Percentiles rank a stretch among this genome's conserved stretches.
Conservation (phyloP, 371 early-diverging fungal genomes). For the Rhizopus delemar region DNA sequence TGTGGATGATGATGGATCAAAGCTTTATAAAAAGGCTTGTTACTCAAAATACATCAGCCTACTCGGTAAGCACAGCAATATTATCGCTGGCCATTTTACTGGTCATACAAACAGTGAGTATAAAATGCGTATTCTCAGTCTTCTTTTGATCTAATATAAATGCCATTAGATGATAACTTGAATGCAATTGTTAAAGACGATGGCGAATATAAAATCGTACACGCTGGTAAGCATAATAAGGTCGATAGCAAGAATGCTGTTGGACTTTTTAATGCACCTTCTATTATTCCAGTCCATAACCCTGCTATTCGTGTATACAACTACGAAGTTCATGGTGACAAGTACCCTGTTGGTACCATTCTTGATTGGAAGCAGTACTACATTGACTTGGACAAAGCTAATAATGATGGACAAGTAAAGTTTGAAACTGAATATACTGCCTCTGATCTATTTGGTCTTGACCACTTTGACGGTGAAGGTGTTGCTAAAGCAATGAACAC, state of each 20-base stretch:
- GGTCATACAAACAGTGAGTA: slow-evolving; percentile 52
- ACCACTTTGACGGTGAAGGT: slow-evolving; percentile 31
- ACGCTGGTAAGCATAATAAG: neutral
- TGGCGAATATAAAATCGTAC: neutral
- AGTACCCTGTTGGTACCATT: slow-evolving; percentile 34
- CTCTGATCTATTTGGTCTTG: slow-evolving; percentile 38
- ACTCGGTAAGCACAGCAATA: slow-evolving; percentile 42
- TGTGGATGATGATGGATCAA: slow-evolving; percentile 30
- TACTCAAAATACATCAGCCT: slow-evolving; percentile 39
- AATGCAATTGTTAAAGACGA: slow-evolving; percentile 15
- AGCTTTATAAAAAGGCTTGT: slow-evolving; percentile 31
- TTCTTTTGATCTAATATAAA: neutral
- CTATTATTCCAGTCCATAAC: slow-evolving; percentile 54
- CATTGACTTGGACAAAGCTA: slow-evolving; percentile 46
- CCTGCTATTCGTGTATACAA: slow-evolving; percentile 56
- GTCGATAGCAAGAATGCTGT: slow-evolving; percentile 9
- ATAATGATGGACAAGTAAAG: slow-evolving; percentile 25
- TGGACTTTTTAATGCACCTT: slow-evolving; percentile 51
- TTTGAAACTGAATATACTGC: slow-evolving; percentile 54
- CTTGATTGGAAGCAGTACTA: slow-evolving; percentile 58
- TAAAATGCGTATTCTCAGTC: too few relatives aligned
- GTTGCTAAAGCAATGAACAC: slow-evolving; percentile 17
- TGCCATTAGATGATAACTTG: slow-evolving; percentile 23
- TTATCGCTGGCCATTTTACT: slow-evolving; percentile 53
- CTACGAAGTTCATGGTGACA: slow-evolving; percentile 30